Evolutionary conservation across 352 stramenopile species (phyloP), one percentile per base, ranked within the genome.

Genomic region (Globisporangium perplexum): DNA sequence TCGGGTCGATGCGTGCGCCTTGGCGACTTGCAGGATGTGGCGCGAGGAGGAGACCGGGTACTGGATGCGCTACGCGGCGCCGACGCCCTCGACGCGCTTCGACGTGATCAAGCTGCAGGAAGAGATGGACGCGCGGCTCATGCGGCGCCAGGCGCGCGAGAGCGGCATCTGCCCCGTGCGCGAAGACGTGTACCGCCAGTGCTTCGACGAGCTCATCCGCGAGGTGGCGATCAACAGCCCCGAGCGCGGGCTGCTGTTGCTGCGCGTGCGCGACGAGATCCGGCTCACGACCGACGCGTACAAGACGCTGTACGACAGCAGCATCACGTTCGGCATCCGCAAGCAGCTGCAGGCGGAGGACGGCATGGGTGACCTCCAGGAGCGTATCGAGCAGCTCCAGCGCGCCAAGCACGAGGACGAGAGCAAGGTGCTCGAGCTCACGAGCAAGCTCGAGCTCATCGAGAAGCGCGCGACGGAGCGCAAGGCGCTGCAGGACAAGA

Each of bases 291-390:
- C 95, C 11, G 93, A 98, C 55, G 93, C 93, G 4, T 98, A 98
- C 80, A 97, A 98, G 69, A 97, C 88, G 26, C 69, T 98, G 23
- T 98, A 97, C 66, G 90, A 97, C 58, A 96, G 80, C 64, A 95
- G 77, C 67, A 84, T 98, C 18, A 93, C 77, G 15, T 98, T 98
- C 55, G 92, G 91, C 20, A 84, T 98, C 7, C 88, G 90, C 60
- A 98, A 98, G 68, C 90, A 97, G 65, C 62, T 98, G 41, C 88
- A 96, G 55, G 90, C 88, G 18, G 93, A 98, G 61, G 86, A 97
- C 8, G 93, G 93, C 24, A 96, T 98, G 74, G 77, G 62, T 5
- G 88, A 96, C 24, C 68, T 98, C 38, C 72, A 92, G 42, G 63
- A 77, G 28, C 66, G 77, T 42, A 86, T 83, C 35, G 65, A 67